A percentile compares a stretch with the other conserved stretches of the same genome.
These are phyloP conservation scores for Clarireedia hainanense DNA, from an alignment of 2,329 filamentous ascomycete genomes.

Conservation along the genomic window DNA sequence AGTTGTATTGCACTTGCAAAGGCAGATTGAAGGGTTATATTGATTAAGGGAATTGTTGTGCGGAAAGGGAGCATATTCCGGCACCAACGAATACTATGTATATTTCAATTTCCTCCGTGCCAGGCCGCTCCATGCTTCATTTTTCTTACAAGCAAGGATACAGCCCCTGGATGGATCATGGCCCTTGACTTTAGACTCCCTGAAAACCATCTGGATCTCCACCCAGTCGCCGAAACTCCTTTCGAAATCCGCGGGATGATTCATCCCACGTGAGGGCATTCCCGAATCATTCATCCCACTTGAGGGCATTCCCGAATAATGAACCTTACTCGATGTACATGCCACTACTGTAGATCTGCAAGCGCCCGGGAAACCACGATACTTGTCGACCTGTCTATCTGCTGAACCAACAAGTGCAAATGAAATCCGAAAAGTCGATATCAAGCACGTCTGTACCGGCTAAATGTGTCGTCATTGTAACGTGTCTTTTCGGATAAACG, in stretches of 20 bases:
- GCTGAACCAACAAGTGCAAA: neutral
- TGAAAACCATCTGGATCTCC: neutral
- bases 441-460: neutral
- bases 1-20: constrained; percentile 24
- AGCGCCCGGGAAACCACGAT: neutral
- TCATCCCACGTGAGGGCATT: neutral
- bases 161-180: neutral
- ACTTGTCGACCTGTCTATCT: neutral
- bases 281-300: neutral
- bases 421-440: neutral
- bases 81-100: neutral
- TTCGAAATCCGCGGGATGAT: neutral
- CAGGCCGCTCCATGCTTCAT: too few relatives aligned
- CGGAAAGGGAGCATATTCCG: neutral
- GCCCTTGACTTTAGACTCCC: neutral
- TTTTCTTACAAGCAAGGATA: neutral
- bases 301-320: neutral
- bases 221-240: neutral
- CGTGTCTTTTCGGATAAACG: constrained; percentile 1
- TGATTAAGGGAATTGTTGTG: neutral
- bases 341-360: neutral
- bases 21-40: neutral
- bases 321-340: neutral
- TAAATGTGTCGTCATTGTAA: neutral
- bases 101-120: neutral